These are phyloP conservation scores for Xylaria venustula DNA, from an alignment of 495 filamentous ascomycete genomes.

Conservation along the genomic window DNA sequence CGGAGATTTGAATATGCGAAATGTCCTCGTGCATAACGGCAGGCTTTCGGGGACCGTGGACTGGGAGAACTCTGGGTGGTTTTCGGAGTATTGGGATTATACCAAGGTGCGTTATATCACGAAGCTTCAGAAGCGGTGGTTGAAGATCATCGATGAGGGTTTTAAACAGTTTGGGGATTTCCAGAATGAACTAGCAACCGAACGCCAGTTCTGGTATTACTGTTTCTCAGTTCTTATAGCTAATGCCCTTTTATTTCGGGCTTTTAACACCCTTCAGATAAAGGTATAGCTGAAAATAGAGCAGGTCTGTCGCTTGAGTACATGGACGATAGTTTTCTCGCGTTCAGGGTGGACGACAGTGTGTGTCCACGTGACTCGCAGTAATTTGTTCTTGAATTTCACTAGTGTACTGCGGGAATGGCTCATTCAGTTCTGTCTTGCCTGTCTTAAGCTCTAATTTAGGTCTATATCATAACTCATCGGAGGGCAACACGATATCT, in stretches of 20 bases:
- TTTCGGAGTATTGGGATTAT: constrained; percentile 49
- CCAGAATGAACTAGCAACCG: background rate
- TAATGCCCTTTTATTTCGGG: too few relatives aligned
- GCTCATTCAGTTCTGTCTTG: too few relatives aligned
- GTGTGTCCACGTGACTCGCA: too few relatives aligned
- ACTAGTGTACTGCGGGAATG: too few relatives aligned
- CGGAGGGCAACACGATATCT: too few relatives aligned
- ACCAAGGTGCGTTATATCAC: constrained; percentile 36
- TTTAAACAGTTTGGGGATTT: constrained; percentile 17
- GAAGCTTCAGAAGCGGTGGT: constrained; percentile 26
- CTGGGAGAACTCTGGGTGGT: constrained; percentile 46
- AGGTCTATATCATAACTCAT: background rate
- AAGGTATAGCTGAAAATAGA: too few relatives aligned
- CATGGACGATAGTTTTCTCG: too few relatives aligned
- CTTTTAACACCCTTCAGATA: too few relatives aligned
- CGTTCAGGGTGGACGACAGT: too few relatives aligned
- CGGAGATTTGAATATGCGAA: constrained; percentile 24
- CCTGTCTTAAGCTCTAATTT: background rate
- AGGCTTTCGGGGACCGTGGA: constrained; percentile 39
- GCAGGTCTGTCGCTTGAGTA: too few relatives aligned
- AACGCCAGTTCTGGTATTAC: background rate
- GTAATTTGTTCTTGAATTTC: too few relatives aligned
- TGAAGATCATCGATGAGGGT: constrained; percentile 37
- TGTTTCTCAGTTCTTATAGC: background rate
- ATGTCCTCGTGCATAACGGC: constrained; percentile 35